phyloP scores from a whole-genome alignment of 176 grass and related monocot genomes.

The Aegilops longissima region DNA sequence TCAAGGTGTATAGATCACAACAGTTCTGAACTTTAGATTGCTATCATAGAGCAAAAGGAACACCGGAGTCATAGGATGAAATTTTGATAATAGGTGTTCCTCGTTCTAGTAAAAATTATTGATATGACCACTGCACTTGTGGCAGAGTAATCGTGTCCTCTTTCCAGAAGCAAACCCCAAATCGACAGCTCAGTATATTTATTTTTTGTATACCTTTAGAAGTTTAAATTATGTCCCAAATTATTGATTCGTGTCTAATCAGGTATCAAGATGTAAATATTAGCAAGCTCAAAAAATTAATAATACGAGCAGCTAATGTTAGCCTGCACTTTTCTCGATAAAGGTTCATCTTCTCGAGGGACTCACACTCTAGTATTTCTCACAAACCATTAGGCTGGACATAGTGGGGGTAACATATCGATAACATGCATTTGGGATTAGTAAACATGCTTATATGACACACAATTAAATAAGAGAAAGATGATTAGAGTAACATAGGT shows the following conservation, averaged over 20 bases:
- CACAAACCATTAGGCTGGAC: background rate
- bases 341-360: background rate
- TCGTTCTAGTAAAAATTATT: slow-evolving; percentile 36
- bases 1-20: background rate
- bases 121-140: slow-evolving; percentile 43
- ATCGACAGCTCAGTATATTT: background rate
- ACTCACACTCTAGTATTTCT: background rate
- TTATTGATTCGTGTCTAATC: background rate
- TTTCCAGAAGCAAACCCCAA: slow-evolving; percentile 51
- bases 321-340: background rate
- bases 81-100: slow-evolving; percentile 48
- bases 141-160: slow-evolving; percentile 50
- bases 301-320: background rate
- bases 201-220: background rate
- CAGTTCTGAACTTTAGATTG: background rate
- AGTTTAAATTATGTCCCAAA: background rate
- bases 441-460: too few species aligned
- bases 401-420: too few species aligned
- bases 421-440: too few species aligned
- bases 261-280: background rate
- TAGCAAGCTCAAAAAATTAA: too few species aligned
- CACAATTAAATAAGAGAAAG: too few species aligned
- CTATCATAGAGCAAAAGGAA: slow-evolving; percentile 18
- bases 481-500: too few species aligned
- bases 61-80: slow-evolving; percentile 30